Evolutionary conservation across 2,329 filamentous ascomycete genomes (phyloP).

Genomic region (Colletotrichum nymphaeae): DNA sequence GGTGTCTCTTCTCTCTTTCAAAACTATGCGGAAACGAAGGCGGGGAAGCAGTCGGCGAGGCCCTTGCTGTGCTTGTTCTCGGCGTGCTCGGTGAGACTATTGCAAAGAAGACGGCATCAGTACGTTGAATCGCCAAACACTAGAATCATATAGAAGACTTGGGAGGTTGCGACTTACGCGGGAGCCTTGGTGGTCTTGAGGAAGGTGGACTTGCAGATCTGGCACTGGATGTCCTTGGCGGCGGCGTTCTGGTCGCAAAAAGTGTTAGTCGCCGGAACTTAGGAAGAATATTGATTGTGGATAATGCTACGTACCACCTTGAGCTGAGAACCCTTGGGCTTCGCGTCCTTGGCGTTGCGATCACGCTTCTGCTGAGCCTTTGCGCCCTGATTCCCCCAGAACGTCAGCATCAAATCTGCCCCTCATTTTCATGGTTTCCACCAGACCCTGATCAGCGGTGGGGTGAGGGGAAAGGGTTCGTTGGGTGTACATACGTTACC

Average conservation of each 20-base stretch:
- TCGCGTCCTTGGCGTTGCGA: constrained; percentile 73
- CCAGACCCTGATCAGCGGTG: constrained; percentile 32
- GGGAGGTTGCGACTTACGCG: constrained; percentile 61
- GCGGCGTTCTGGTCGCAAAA: constrained; percentile 69
- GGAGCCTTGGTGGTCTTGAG: constrained; percentile 80
- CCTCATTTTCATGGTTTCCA: constrained; percentile 33
- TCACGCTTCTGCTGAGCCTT: constrained; percentile 79
- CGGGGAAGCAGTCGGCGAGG: constrained; percentile 77
- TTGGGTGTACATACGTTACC: constrained; percentile 37
- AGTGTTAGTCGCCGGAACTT: not conserved
- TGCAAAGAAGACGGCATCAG: constrained; percentile 4
- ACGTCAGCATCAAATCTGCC: constrained; percentile 28
- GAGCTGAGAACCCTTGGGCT: constrained; percentile 70
- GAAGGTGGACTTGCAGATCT: constrained; percentile 82
- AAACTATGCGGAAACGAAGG: constrained; percentile 45
- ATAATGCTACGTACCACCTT: constrained; percentile 64
- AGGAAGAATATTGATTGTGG: not conserved
- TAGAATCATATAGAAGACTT: no score
- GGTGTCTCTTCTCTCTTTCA: not conserved
- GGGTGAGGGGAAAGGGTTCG: constrained; percentile 15
- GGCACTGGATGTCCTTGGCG: constrained; percentile 82
- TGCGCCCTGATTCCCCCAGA: constrained; percentile 60
- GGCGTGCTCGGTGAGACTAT: constrained; percentile 76
- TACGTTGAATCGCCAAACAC: not conserved
- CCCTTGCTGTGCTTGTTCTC: constrained; percentile 82